These are phyloP conservation scores for Arabidopsis suecica DNA, from an alignment of 345 rosid species.

Conservation along the genomic window DNA sequence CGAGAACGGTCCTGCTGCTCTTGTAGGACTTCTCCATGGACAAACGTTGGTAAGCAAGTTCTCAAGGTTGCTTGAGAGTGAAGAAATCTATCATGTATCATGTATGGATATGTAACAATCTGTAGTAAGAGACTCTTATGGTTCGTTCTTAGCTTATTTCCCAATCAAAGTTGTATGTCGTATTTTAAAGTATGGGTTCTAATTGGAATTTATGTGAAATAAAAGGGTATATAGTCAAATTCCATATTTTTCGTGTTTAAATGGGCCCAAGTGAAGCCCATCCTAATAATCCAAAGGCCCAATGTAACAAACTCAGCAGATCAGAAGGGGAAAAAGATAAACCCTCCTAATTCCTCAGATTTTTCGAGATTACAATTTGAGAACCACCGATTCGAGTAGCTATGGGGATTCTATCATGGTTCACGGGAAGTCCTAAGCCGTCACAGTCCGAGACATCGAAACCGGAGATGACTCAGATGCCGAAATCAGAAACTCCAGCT, in stretches of 20 bases:
- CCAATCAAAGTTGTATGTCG: background rate
- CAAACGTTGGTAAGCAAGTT: conserved; percentile 52
- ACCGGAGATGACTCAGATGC: conserved; percentile 29
- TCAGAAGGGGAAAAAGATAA: conserved; percentile 24
- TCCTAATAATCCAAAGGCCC: background rate
- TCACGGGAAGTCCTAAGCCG: conserved; percentile 59
- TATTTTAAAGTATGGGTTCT: background rate
- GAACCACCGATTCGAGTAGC: conserved; percentile 23
- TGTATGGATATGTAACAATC: too few species aligned
- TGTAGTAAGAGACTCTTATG: too few species aligned
- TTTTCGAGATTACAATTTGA: background rate
- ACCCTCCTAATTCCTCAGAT: conserved; percentile 30
- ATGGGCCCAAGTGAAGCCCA: conserved; percentile 8
- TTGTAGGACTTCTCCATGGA: conserved; percentile 51
- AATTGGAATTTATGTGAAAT: background rate
- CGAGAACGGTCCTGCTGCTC: conserved; percentile 54
- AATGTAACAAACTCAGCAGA: background rate
- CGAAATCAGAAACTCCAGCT: conserved; percentile 42
- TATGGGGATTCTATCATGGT: conserved; percentile 94
- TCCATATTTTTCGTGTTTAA: background rate
- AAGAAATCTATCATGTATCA: background rate
- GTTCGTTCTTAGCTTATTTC: too few species aligned
- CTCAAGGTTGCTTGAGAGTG: conserved; percentile 47
- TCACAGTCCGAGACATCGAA: conserved; percentile 43
- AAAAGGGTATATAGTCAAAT: background rate